Evolutionary conservation across 2,329 filamentous ascomycete genomes (phyloP).

Genomic region (Chaetomiaceae sp.): DNA sequence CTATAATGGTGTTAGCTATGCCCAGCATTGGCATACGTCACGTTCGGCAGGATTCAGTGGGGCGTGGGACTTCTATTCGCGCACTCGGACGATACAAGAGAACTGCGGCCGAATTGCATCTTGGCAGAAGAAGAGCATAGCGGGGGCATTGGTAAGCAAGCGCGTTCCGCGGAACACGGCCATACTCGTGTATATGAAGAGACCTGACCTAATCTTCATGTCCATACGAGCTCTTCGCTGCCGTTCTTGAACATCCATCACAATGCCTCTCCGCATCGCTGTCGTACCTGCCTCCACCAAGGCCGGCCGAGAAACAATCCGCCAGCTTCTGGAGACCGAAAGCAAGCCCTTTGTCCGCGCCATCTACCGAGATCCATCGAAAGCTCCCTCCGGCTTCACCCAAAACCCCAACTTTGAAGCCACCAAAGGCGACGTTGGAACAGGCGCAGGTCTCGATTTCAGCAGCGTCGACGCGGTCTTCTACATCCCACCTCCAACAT

Average conservation of each 20-base stretch:
- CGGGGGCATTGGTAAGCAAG: neutral
- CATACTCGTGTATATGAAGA: neutral
- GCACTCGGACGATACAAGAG: too few relatives aligned
- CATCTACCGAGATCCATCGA: slow-evolving; percentile 4
- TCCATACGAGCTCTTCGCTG: neutral
- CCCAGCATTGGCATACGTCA: neutral
- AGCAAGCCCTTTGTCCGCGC: neutral
- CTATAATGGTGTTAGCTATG: neutral
- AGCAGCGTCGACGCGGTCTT: neutral
- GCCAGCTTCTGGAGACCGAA: neutral
- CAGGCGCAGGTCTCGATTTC: neutral
- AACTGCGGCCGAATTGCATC: neutral
- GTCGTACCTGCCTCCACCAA: slow-evolving; percentile 5
- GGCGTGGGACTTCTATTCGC: neutral
- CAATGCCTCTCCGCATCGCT: neutral
- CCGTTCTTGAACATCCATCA: neutral
- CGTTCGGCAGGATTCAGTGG: neutral
- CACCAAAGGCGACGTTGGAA: neutral
- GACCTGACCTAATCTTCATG: neutral
- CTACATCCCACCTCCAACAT: slow-evolving; percentile 4
- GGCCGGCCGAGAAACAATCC: slow-evolving; percentile 4
- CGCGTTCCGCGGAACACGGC: neutral
- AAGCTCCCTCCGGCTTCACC: neutral
- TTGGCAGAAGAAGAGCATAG: neutral
- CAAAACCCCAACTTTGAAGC: slow-evolving; percentile 1